Percentiles rank a stretch among this genome's conserved stretches.
phyloP scores from a whole-genome alignment of 371 early-diverging fungal species.

The Dichotomocladium elegans region DNA sequence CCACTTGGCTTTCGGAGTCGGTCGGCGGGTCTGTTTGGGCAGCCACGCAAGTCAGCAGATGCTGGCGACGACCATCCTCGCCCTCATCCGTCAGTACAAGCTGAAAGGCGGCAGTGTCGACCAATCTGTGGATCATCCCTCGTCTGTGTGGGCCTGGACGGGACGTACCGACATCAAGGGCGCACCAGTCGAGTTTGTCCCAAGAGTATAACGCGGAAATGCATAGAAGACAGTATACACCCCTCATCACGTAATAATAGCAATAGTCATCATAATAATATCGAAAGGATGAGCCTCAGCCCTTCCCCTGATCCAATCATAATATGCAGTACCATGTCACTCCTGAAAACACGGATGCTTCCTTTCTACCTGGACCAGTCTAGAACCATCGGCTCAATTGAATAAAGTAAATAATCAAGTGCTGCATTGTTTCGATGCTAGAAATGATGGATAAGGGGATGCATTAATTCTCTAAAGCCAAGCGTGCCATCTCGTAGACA shows the following conservation, averaged over 20 bases:
- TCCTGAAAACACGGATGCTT: too few species aligned
- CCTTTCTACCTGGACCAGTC: too few species aligned
- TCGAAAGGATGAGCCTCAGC: too few species aligned
- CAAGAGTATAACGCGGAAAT: background rate
- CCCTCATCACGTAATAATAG: too few species aligned
- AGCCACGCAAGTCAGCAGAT: conserved; percentile 3
- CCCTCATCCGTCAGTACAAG: background rate
- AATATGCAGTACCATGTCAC: too few species aligned
- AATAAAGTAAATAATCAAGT: too few species aligned
- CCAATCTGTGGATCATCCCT: background rate
- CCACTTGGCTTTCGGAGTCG: conserved; percentile 17
- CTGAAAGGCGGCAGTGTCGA: conserved; percentile 7
- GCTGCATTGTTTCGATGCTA: too few species aligned
- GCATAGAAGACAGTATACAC: too few species aligned
- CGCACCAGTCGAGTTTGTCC: conserved; percentile 6
- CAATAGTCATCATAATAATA: too few species aligned
- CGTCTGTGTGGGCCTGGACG: conserved; percentile 18
- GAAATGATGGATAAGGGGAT: too few species aligned
- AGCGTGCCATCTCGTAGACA: conserved; percentile 45
- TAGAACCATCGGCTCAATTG: too few species aligned
- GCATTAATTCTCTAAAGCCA: conserved; percentile 31
- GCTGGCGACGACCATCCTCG: background rate
- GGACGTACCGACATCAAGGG: conserved; percentile 16
- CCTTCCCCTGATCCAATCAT: too few species aligned
- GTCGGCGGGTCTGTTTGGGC: conserved; percentile 13